These are phyloP conservation scores for Lactarius sanguifluus DNA, from an alignment of 768 basidiomycete species.

Conservation along the genomic window DNA sequence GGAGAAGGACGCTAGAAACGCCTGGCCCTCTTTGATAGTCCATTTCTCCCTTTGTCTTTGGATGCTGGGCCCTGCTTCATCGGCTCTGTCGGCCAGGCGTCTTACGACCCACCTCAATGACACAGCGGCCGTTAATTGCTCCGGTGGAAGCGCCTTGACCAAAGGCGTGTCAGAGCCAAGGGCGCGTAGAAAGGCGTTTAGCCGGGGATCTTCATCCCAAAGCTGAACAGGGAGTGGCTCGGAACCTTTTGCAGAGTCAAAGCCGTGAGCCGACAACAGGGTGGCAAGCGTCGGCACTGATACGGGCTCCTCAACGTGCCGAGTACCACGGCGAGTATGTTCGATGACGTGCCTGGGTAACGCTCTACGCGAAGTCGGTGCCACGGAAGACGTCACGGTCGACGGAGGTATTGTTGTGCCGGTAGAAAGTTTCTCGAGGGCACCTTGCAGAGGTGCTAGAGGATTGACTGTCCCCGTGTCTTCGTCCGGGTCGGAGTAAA, in stretches of 20 bases:
- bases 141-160: conserved; percentile 48
- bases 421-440: conserved; percentile 56
- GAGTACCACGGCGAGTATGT: conserved; percentile 67
- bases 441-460: conserved; percentile 68
- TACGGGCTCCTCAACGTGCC: conserved; percentile 61
- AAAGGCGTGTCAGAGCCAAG: conserved; percentile 53
- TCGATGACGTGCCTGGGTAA: conserved; percentile 44
- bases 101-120: conserved; percentile 62
- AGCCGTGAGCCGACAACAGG: conserved; percentile 42
- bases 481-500: conserved; percentile 58
- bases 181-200: conserved; percentile 55
- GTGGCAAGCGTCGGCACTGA: conserved; percentile 48
- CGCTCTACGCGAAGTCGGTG: conserved; percentile 31
- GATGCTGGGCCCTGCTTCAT: conserved; percentile 48
- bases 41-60: conserved; percentile 69
- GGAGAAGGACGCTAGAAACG: conserved; percentile 55
- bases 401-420: conserved; percentile 35
- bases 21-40: conserved; percentile 61
- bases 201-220: conserved; percentile 48
- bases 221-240: conserved; percentile 48
- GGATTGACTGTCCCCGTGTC: conserved; percentile 47
- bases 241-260: conserved; percentile 24
- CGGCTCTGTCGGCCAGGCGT: conserved; percentile 50
- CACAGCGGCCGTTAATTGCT: conserved; percentile 52
- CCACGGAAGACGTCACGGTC: conserved; percentile 35